These are phyloP conservation scores for Pichia phayaonensis DNA, from an alignment of 805 yeast species.

Conservation along the genomic window DNA sequence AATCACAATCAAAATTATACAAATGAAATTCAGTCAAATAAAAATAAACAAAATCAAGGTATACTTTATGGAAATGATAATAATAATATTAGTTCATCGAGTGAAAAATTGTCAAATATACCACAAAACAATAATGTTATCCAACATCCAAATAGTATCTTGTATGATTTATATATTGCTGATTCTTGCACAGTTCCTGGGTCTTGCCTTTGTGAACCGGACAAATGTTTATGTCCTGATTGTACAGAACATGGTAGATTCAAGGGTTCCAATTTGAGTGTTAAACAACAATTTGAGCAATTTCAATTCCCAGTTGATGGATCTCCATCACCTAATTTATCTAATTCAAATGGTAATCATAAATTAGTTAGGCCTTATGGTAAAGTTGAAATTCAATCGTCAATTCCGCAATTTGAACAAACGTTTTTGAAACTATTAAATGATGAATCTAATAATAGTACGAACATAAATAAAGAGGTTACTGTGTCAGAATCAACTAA, in stretches of 20 bases:
- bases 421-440: conserved; percentile 7
- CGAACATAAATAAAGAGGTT: not conserved
- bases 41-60: not conserved
- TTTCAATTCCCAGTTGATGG: conserved; percentile 10
- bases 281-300: conserved; percentile 14
- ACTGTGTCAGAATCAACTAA: not conserved
- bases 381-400: conserved; percentile 19
- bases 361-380: conserved; percentile 16
- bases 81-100: not conserved
- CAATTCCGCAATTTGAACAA: conserved; percentile 10
- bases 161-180: conserved; percentile 27
- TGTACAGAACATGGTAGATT: conserved; percentile 24
- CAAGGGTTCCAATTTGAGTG: conserved; percentile 8
- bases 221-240: conserved; percentile 24
- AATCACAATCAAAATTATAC: not conserved
- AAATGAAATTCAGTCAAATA: not conserved
- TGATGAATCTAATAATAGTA: not conserved
- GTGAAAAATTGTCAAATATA: not conserved
- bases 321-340: not conserved
- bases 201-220: conserved; percentile 28
- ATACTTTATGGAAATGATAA: not conserved
- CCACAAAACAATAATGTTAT: not conserved
- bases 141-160: not conserved
- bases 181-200: conserved; percentile 30
- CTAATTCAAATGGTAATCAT: not conserved